Base-by-base conservation (phyloP, 1,284 basidiomycete genomes). In the Cutaneotrichosporon curvatum region DNA sequence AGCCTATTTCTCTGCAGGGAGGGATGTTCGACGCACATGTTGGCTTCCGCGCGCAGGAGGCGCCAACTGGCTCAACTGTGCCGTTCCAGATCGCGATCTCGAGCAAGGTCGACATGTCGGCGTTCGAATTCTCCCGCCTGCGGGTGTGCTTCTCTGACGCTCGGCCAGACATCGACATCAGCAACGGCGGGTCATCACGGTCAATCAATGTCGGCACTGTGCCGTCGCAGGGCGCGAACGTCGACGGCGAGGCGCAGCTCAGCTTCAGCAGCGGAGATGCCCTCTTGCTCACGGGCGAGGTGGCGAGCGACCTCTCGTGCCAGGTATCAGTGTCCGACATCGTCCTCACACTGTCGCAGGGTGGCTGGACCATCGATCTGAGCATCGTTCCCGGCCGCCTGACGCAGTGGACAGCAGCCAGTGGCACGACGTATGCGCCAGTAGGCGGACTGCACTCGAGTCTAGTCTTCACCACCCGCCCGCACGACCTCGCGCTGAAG, bases 51-150 rank as follows among this genome's bases (percentile, higher is more conserved):
- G 65, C 75, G 9, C 55, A 77, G 0, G 76, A 81, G 50, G 77
- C 81, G 19, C 74, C 76, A 35, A 76, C 88, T 4, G 77, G 76
- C n/a, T 77, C 81, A 43, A 59, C 71, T 7, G 78, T 78, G 0
- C 77, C 83, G 0, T 91, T 87, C 68, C 88, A 92, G 61, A 57
- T 92, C 4, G 35, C 43, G 16, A 70, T 75, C 6, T 76, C 81
- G 0, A 33, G 33, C 0, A 48, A 43, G 3, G 63, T 61, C 3
- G 52, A 65, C n/a, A 59, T 70, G 16, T 48, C 58, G 7, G 40
- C 53, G 2, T 41, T 74, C n/a, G 23, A 47, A 2, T 72, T 74
- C 48, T 40, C 59, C 0, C 30, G 48, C 3, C 37, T 72, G 2
- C 30, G 40, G 4, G 46, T 74, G 19, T 40, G 50, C 15, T 70